Evolutionary conservation across 257 asterid species (phyloP).

Genomic region (Solanum sitiens): DNA sequence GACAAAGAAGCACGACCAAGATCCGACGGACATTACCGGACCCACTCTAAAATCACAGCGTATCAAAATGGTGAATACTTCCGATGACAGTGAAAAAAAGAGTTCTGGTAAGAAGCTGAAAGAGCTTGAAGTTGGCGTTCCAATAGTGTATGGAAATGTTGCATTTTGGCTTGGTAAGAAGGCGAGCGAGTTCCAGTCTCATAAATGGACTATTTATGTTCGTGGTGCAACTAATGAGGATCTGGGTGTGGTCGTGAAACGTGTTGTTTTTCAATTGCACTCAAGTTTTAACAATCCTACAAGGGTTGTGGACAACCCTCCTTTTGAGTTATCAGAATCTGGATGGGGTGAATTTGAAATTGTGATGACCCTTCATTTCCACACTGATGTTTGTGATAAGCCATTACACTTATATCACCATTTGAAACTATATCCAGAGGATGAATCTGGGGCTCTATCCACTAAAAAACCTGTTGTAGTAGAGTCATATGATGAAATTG

Average conservation of each 20-base stretch:
- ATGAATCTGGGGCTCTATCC: conserved; percentile 65
- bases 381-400: conserved; percentile 61
- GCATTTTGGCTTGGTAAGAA: conserved; percentile 99
- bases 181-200: conserved; percentile 90
- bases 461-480: conserved; percentile 73
- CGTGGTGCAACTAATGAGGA: conserved; percentile 91
- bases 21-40: conserved; percentile 36
- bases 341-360: conserved; percentile 99
- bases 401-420: conserved; percentile 87
- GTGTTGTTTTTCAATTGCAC: conserved; percentile 84
- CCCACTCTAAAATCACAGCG: conserved; percentile 46
- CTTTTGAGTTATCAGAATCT: conserved; percentile 81
- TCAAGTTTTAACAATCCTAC: conserved; percentile 90
- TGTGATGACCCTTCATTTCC: conserved; percentile 82
- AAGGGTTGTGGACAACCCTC: conserved; percentile 63
- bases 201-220: conserved; percentile 85
- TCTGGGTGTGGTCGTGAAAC: conserved; percentile 70
- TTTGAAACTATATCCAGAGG: conserved; percentile 81
- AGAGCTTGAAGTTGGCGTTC: conserved; percentile 50
- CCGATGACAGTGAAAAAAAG: conserved; percentile 61
- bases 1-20: conserved; percentile 33
- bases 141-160: conserved; percentile 81
- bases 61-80: conserved; percentile 39
- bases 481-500: conserved; percentile 85
- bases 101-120: conserved; percentile 47